Evolutionary conservation across 768 basidiomycete species (phyloP).

Genomic region (Hericium erinaceus): DNA sequence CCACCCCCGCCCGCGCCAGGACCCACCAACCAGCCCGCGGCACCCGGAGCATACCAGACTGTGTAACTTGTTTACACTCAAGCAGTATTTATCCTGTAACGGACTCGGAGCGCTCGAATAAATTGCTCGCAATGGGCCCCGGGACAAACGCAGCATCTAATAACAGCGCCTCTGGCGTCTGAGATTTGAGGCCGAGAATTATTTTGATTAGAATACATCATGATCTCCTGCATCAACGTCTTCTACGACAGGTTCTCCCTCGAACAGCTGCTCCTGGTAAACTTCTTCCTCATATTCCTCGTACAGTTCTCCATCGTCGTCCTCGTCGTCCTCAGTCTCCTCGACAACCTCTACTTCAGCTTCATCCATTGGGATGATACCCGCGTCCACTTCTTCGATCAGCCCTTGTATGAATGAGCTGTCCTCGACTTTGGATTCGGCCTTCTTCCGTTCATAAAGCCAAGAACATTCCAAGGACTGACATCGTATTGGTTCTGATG

Average conservation of each 20-base stretch:
- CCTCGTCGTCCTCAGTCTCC: background rate
- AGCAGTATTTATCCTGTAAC: background rate
- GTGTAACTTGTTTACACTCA: slow-evolving; percentile 15
- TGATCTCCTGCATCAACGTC: no score
- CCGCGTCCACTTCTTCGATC: slow-evolving; percentile 2
- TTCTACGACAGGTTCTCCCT: no score
- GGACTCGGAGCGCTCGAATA: background rate
- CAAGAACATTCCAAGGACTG: slow-evolving; percentile 39
- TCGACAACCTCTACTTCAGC: background rate
- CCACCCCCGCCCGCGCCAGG: slow-evolving; percentile 16
- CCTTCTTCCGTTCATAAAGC: slow-evolving; percentile 29
- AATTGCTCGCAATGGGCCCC: no score
- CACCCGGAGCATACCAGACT: slow-evolving; percentile 25
- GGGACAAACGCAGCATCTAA: no score
- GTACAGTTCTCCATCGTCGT: background rate
- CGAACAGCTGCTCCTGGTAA: no score
- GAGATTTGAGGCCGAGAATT: no score
- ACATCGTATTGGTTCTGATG: slow-evolving; percentile 28
- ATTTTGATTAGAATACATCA: no score
- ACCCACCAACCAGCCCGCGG: slow-evolving; percentile 11
- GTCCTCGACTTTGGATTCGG: slow-evolving; percentile 13
- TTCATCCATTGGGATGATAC: background rate
- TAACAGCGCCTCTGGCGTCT: no score
- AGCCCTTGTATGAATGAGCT: slow-evolving; percentile 4
- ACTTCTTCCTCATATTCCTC: no score